These are phyloP conservation scores for Russula dissimulans DNA, from an alignment of 768 basidiomycete species.

Conservation along the genomic window DNA sequence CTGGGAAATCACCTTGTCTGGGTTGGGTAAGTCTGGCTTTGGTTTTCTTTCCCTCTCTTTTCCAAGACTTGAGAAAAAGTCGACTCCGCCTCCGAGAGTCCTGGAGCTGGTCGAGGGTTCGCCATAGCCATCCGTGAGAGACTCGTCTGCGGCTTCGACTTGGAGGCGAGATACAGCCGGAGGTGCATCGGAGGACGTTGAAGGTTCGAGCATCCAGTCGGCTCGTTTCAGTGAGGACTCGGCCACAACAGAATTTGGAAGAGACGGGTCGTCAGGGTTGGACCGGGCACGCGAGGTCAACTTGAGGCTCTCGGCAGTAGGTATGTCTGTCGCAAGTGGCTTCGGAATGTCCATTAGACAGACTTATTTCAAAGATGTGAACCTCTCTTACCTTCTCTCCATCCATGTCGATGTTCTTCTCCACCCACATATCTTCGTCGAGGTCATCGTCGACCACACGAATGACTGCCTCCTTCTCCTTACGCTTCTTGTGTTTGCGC, in stretches of 20 bases:
- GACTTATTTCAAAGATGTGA: not conserved
- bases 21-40: constrained; percentile 48
- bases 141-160: constrained; percentile 32
- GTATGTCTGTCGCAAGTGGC: constrained; percentile 66
- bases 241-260: constrained; percentile 38
- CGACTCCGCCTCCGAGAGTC: constrained; percentile 50
- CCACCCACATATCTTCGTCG: constrained; percentile 73
- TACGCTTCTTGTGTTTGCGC: constrained; percentile 30
- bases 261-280: constrained; percentile 34
- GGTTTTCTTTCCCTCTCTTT: constrained; percentile 64
- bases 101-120: constrained; percentile 39
- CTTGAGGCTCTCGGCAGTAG: constrained; percentile 62
- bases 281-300: constrained; percentile 51
- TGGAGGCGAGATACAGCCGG: constrained; percentile 21
- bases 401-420: constrained; percentile 77
- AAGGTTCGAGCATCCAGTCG: constrained; percentile 78
- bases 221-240: constrained; percentile 56
- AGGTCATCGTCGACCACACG: constrained; percentile 62
- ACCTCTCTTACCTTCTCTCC: constrained; percentile 53
- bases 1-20: constrained; percentile 52
- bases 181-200: constrained; percentile 24
- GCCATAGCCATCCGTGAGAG: constrained; percentile 59
- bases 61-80: constrained; percentile 87
- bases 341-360: constrained; percentile 22
- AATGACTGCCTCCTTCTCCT: constrained; percentile 33